A percentile compares a stretch with the other conserved stretches of the same genome.
These are phyloP conservation scores for Phytophthora litchii DNA, from an alignment of 352 stramenopile species.

Conservation along the genomic window DNA sequence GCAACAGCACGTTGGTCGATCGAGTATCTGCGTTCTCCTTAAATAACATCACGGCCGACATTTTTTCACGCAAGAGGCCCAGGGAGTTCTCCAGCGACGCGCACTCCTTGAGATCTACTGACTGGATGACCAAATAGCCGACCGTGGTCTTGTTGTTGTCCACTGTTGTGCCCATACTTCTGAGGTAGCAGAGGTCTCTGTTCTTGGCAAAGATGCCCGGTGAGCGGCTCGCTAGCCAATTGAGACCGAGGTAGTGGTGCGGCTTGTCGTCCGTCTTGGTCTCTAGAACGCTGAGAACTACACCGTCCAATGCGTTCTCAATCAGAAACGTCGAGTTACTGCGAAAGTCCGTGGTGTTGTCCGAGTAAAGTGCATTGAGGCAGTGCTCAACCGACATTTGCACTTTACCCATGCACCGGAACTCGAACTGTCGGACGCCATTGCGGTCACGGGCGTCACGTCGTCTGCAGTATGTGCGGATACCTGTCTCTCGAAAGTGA, in stretches of 20 bases:
- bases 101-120: constrained; percentile 62
- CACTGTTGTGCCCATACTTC: constrained; percentile 53
- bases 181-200: constrained; percentile 64
- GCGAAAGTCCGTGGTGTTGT: constrained; percentile 64
- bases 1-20: constrained; percentile 59
- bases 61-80: constrained; percentile 54
- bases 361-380: constrained; percentile 64
- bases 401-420: constrained; percentile 69
- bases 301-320: constrained; percentile 63
- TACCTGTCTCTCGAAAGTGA: constrained; percentile 69
- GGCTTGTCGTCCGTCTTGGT: constrained; percentile 43
- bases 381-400: constrained; percentile 50
- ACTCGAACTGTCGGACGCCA: constrained; percentile 50
- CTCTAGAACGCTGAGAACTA: constrained; percentile 60
- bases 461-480: constrained; percentile 62
- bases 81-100: constrained; percentile 52
- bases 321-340: constrained; percentile 61
- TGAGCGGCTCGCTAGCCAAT: constrained; percentile 58
- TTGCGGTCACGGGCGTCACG: constrained; percentile 42
- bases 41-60: constrained; percentile 68
- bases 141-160: constrained; percentile 53
- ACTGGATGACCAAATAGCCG: constrained; percentile 64
- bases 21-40: constrained; percentile 47
- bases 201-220: constrained; percentile 63
- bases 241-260: constrained; percentile 69